These are phyloP conservation scores for Coniochaeta sp. DNA, from an alignment of 2,329 filamentous ascomycete species.

Conservation along the genomic window DNA sequence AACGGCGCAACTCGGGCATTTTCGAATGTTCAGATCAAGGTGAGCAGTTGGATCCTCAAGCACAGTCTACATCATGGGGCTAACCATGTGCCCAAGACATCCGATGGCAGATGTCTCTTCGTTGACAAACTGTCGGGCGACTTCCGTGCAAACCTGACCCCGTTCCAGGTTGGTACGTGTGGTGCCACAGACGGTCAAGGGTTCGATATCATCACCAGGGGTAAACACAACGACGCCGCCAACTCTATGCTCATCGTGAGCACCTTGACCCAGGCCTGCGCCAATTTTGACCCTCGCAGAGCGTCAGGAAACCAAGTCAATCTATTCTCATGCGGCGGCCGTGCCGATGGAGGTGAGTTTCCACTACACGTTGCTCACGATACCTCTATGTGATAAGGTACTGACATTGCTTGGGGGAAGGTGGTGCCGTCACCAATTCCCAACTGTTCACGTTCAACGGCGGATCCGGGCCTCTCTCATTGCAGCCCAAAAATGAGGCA, in stretches of 20 bases:
- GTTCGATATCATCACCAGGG: slow-evolving; percentile 42
- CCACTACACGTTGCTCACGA: neutral
- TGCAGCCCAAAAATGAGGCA: slow-evolving; percentile 37
- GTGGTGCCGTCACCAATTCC: slow-evolving; percentile 41
- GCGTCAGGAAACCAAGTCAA: slow-evolving; percentile 43
- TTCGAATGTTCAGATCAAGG: slow-evolving; percentile 34
- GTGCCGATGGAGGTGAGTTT: slow-evolving; percentile 40
- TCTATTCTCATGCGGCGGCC: slow-evolving; percentile 52
- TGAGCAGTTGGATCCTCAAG: neutral
- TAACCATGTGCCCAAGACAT: slow-evolving; percentile 20
- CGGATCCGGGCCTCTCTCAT: slow-evolving; percentile 29
- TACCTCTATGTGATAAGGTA: neutral
- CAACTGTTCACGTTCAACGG: slow-evolving; percentile 44
- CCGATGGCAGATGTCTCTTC: slow-evolving; percentile 36
- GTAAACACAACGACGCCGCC: slow-evolving; percentile 41
- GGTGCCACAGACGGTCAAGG: slow-evolving; percentile 32
- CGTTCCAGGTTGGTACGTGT: slow-evolving; percentile 36
- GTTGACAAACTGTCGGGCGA: slow-evolving; percentile 40
- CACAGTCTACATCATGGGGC: neutral
- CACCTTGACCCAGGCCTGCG: slow-evolving; percentile 49
- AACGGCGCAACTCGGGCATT: slow-evolving; percentile 35
- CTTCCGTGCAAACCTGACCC: slow-evolving; percentile 39
- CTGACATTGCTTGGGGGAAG: slow-evolving; percentile 14
- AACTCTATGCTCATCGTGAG: slow-evolving; percentile 45
- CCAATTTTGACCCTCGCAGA: slow-evolving; percentile 50